Evolutionary conservation across 2,329 filamentous ascomycete genomes (phyloP), one percentile per base, ranked within the genome.

Genomic region (Trichoderma polysporum): DNA sequence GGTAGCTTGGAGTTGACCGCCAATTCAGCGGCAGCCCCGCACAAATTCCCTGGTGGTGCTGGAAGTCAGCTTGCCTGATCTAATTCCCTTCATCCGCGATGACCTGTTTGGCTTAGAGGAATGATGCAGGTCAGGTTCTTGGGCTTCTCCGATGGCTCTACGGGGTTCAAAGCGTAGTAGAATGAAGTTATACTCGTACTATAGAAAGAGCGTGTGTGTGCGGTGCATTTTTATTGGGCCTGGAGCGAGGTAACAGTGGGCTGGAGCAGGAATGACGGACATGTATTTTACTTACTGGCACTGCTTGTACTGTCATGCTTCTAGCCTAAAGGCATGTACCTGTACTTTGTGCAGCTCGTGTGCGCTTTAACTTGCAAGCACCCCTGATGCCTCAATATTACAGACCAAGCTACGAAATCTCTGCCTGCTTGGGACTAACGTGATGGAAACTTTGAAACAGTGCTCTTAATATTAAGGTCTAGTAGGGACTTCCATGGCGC

Each of bases 1-100:
- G 12, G 47, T 25, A 35, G 58, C 58, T 19, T 45, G 49, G 31
- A 68, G 67, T 73, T 83, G 81, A 83, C 81, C 82, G 82, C 82
- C 81, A 83, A 79, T 83, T 83, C 79, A 78, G 79, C 76, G 74
- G 69, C 66, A 54, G 29, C 54, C 59, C 39, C 56, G 60, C 66
- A 53, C 57, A 47, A 33, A 27, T 49, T 39, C 65, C 65, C 47
- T 62, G 57, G 57, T 56, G 27, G 49, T 56, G 57, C 31, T 62
- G 37, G 39, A 61, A 22, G 57, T 45, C 39, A 59, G 54, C 41
- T 67, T 56, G 35, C 65, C 58, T 63, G 49, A 39, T 31, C 35
- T 27, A 15, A 33, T 29, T 35, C 58, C 41, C 19, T 47, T 59
- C 15, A 39, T 56, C 58, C 56, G 27, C 64, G 29, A 31, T 47